Evolutionary conservation across 192 early-diverging fungal genomes (phyloP), one percentile per base, ranked within the genome.

Genomic region (Coemansia sp.): DNA sequence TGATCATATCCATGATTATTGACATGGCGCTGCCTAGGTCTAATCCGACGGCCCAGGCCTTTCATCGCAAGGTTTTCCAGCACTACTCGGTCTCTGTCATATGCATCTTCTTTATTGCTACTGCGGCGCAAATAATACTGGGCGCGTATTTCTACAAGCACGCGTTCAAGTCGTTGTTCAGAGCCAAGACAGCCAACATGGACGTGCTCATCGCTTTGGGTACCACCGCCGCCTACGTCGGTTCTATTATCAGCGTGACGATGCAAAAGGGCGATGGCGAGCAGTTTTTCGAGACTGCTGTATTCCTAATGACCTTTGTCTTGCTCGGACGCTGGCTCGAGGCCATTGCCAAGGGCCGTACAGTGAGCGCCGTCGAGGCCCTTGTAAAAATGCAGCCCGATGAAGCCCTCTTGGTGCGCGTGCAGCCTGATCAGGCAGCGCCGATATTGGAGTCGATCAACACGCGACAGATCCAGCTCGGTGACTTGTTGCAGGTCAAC

Each of bases 281-380:
- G 40, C 91, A 94, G 28, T 97, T 97, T 66, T 99, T 96, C 70
- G 97, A 99, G 67, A 99, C 97, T 0, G 90, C 90, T 2, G 88
- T 91, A 39, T 94, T 93, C 77, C 78, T 99, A 57, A 93, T 99
- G 60, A 90, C 92, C 0, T 98, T 99, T 86, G 90, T 99, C 26
- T 87, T 91, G 2, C 77, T 99, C 19, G 97, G 97, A 3, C 84
- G 96, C 30, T 97, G 93, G 77, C 84, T 99, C 16, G 96, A 98
- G 73, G 93, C 95, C 66, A 77, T 92, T 62, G 96, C 97, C 63
- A 99, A 98, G 78, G 96, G 92, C 2, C 81, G 95, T 89, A 49
- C 94, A 85, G 13, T 87, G 78, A 23, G 97, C 93, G 19, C 85
- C 90, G 49, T 89, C 87, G 62, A 94, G 88, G 68, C 87, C 89